phyloP scores from a whole-genome alignment of 176 grass and related monocot genomes.

The Phoenix dactylifera region DNA sequence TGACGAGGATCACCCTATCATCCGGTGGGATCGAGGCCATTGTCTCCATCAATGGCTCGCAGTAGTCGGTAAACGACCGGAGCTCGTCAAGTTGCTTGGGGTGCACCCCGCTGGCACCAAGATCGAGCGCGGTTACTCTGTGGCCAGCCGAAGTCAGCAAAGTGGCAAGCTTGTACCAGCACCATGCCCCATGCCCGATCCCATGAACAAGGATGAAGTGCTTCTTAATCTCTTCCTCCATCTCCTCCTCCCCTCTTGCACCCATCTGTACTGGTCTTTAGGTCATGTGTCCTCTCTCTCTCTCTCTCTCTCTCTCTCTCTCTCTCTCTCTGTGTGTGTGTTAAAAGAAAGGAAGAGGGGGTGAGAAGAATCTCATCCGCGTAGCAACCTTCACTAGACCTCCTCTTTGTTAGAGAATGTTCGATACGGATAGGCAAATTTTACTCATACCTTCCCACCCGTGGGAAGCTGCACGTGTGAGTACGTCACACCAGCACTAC shows the following conservation, averaged over 20 bases:
- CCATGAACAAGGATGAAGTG: constrained; percentile 13
- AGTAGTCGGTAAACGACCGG: constrained; percentile 16
- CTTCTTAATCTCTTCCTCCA: not conserved
- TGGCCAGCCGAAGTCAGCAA: constrained; percentile 21
- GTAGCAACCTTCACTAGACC: too few species aligned
- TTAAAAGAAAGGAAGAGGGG: too few species aligned
- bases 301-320: too few species aligned
- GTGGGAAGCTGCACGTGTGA: too few species aligned
- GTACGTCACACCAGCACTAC: too few species aligned
- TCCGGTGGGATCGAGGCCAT: constrained; percentile 6
- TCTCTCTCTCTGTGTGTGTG: too few species aligned
- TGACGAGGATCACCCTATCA: constrained; percentile 25
- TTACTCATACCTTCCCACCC: too few species aligned
- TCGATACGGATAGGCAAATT: too few species aligned
- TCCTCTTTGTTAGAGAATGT: too few species aligned
- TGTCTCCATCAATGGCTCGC: constrained; percentile 23
- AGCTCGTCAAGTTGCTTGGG: constrained; percentile 20
- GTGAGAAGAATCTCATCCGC: too few species aligned
- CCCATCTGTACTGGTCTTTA: too few species aligned
- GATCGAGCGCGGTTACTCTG: constrained; percentile 15
- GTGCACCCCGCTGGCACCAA: constrained; percentile 17
- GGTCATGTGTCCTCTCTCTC: too few species aligned
- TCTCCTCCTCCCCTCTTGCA: not conserved
- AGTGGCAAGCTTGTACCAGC: constrained; percentile 26
- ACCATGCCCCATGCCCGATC: constrained; percentile 21